Conservation (phyloP, 768 basidiomycete species). For the Lanmaoa rubissima region DNA sequence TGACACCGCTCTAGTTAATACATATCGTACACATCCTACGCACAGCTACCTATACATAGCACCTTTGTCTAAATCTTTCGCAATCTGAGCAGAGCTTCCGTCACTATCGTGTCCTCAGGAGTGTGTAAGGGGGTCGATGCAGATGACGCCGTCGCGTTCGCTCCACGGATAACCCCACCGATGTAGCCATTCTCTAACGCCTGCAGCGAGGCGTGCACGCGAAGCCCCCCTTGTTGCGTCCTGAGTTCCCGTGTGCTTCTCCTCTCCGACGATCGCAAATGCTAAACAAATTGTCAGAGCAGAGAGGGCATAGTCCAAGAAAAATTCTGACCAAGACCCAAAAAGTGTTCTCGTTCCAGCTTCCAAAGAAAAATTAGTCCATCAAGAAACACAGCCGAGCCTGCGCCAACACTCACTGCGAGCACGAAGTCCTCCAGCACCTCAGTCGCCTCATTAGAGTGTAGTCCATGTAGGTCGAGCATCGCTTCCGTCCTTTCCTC, state of each 20-base stretch:
- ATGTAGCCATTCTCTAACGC: conserved; percentile 88
- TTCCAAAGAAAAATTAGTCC: conserved; percentile 32
- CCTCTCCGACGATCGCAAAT: conserved; percentile 90
- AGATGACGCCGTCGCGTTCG: conserved; percentile 87
- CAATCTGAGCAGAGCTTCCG: not conserved
- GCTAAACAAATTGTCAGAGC: conserved; percentile 42
- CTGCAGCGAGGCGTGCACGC: conserved; percentile 77
- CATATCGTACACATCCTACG: conserved; percentile 9
- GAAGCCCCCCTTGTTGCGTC: conserved; percentile 80
- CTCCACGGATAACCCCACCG: conserved; percentile 97
- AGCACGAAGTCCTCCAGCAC: conserved; percentile 87
- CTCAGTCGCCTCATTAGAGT: conserved; percentile 90
- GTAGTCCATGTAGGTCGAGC: conserved; percentile 91
- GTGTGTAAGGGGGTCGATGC: conserved; percentile 84
- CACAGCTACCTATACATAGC: not conserved
- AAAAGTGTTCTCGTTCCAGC: conserved; percentile 86
- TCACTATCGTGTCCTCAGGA: conserved; percentile 23
- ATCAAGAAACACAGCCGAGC: not conserved
- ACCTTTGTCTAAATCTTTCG: conserved; percentile 7
- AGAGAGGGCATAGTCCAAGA: not conserved
- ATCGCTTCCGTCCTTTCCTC: conserved; percentile 89
- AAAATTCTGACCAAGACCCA: conserved; percentile 68
- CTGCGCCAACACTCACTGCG: conserved; percentile 54
- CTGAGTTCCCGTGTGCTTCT: conserved; percentile 94
- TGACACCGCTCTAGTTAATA: not conserved